phyloP scores from a whole-genome alignment of 1,284 basidiomycete genomes.

The Golubevia sp. region DNA sequence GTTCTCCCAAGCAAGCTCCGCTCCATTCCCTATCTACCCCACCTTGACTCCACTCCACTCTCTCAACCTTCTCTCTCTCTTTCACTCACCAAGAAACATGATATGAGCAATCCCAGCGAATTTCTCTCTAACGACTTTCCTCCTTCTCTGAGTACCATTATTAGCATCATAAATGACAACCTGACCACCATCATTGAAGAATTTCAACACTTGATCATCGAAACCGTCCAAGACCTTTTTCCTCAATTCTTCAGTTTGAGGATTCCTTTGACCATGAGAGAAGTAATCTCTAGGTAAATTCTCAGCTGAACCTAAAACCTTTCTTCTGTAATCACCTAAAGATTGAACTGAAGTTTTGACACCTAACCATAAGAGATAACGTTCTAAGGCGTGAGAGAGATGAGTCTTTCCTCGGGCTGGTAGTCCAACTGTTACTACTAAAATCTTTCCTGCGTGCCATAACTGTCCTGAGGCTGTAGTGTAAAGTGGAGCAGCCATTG shows the following conservation, averaged over 20 bases:
- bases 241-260: slow-evolving; percentile 78
- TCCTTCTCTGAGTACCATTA: slow-evolving; percentile 75
- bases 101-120: slow-evolving; percentile 89
- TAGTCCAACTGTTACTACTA: slow-evolving; percentile 86
- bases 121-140: slow-evolving; percentile 77
- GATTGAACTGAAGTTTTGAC: slow-evolving; percentile 94
- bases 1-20: no score
- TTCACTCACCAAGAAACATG: slow-evolving; percentile 78
- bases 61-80: no score
- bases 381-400: slow-evolving; percentile 89
- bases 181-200: slow-evolving; percentile 82
- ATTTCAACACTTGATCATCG: slow-evolving; percentile 85
- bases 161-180: slow-evolving; percentile 99
- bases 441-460: slow-evolving; percentile 92
- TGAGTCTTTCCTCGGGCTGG: slow-evolving; percentile 90
- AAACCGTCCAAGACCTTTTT: slow-evolving; percentile 77
- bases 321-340: slow-evolving; percentile 89
- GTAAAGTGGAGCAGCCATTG: slow-evolving; percentile 63
- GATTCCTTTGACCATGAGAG: slow-evolving; percentile 74
- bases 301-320: slow-evolving; percentile 83
- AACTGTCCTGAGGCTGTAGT: slow-evolving; percentile 69
- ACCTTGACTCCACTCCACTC: neutral
- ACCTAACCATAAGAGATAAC: slow-evolving; percentile 96
- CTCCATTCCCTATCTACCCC: no score
- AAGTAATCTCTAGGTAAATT: slow-evolving; percentile 92